A percentile compares a stretch with the other conserved stretches of the same genome.
These are phyloP conservation scores for Cornus florida DNA, from an alignment of 148 eudicot genomes.

Conservation along the genomic window DNA sequence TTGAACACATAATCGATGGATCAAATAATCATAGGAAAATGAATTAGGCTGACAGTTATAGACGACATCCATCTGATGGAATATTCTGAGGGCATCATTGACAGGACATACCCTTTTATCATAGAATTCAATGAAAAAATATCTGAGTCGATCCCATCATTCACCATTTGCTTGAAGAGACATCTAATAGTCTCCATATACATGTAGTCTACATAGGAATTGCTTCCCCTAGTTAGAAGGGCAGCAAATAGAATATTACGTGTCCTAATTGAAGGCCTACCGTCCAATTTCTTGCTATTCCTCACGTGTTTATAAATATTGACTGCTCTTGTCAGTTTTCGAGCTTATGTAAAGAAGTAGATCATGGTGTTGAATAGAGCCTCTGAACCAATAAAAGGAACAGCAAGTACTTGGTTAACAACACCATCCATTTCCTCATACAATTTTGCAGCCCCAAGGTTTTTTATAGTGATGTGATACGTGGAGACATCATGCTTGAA, in stretches of 20 bases:
- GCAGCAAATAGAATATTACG: slow-evolving; percentile 77
- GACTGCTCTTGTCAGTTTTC: slow-evolving; percentile 75
- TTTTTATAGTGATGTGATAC: slow-evolving; percentile 60
- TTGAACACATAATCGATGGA: slow-evolving; percentile 85
- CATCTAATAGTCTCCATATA: slow-evolving; percentile 71
- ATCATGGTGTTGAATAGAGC: slow-evolving; percentile 68
- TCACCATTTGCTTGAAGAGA: slow-evolving; percentile 77
- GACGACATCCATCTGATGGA: slow-evolving; percentile 82
- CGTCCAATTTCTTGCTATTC: slow-evolving; percentile 38
- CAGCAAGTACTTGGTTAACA: slow-evolving; percentile 64
- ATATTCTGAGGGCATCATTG: slow-evolving; percentile 85
- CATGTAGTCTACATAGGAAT: slow-evolving; percentile 68
- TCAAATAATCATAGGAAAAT: slow-evolving; percentile 66
- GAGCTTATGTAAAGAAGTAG: slow-evolving; percentile 63
- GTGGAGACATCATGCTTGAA: slow-evolving; percentile 61
- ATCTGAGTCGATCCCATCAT: slow-evolving; percentile 78
- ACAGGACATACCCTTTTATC: slow-evolving; percentile 86
- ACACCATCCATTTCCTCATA: slow-evolving; percentile 73
- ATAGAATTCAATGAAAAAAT: slow-evolving; percentile 67
- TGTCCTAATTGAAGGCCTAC: slow-evolving; percentile 68
- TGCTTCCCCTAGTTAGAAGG: slow-evolving; percentile 58
- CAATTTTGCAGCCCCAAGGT: slow-evolving; percentile 73
- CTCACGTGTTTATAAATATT: slow-evolving; percentile 71
- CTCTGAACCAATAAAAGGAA: slow-evolving; percentile 66
- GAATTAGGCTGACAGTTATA: slow-evolving; percentile 65